Base-by-base conservation (phyloP, 1,139 yeast species). In the Geotrichum citri-aurantii region DNA sequence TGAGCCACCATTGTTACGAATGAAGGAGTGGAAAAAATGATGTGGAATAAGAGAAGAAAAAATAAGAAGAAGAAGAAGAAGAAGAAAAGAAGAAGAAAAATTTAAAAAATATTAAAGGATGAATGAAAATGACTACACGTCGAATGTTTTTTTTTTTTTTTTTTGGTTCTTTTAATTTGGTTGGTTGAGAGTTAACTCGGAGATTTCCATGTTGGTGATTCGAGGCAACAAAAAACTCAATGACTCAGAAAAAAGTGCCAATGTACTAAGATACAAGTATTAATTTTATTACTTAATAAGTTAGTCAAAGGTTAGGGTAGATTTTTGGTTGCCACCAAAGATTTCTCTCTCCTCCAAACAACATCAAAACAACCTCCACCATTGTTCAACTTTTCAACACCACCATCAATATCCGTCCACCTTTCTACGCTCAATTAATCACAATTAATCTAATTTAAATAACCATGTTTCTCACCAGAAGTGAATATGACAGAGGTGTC, bases 401-500 rank as follows among this genome's bases (percentile, higher is more conserved):
- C 12, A 23, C 29, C 19, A 50, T 24, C 31, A 3, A 29, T 46
- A 50, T 50, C 17, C 24, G 33, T n/a, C n/a, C 14, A 49, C 27
- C 6, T 14, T 37, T 19, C 37, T 19, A 48, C 26, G 24, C 51
- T 26, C 48, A 46, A 46, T 23, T 46, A 37, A 14, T 4, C 2
- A 19, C 48, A 46, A 46, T 23, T 46, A 26, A 4, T 24, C 14
- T 11, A 24, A 5, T 46, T 57, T 49, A 48, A 33, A 37, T 29
- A 52, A 63, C 46, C 58, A 93, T 93, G 99, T 95, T 95, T 77
- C 82, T 95, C 68, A 95, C 99, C 27, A 86, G 99, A 86, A 88
- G 96, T 77, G 99, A 95, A 80, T 95, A 95, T 75, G 99, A 95
- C 73, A 88, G 99, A 75, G 99, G 99, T 64, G 99, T 95, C 59